Evolutionary conservation across 2,329 filamentous ascomycete species (phyloP).

Genomic region (Colletotrichum sp.): DNA sequence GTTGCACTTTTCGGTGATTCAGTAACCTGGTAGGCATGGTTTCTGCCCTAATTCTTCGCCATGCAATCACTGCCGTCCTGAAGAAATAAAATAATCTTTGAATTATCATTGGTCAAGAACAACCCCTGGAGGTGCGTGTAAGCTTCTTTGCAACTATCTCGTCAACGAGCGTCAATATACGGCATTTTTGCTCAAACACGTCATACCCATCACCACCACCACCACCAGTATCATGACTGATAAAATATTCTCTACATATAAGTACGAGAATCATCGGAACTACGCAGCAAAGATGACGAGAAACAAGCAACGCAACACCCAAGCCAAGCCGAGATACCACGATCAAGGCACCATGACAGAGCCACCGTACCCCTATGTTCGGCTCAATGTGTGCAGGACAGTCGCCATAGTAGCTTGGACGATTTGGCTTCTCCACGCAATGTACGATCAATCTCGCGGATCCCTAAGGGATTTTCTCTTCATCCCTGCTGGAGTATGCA

Average conservation of each 20-base stretch:
- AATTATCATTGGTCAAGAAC: not conserved
- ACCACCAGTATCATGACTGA: not conserved
- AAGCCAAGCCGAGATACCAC: not conserved
- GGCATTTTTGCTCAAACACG: not conserved
- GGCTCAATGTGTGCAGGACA: not conserved
- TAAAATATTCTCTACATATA: not conserved
- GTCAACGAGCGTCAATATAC: not conserved
- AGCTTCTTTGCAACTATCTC: not conserved
- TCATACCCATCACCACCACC: not conserved
- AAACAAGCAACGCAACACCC: not conserved
- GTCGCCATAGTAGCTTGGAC: not conserved
- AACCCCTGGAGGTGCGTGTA: not conserved
- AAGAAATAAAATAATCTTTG: not conserved
- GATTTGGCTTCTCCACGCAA: not conserved
- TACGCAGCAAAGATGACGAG: not conserved
- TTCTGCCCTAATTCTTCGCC: no score
- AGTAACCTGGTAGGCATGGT: not conserved
- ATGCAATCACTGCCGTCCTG: not conserved
- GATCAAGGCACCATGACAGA: not conserved
- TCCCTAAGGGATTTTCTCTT: not conserved
- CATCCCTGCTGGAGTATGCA: not conserved
- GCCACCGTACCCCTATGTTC: not conserved
- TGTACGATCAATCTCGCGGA: not conserved
- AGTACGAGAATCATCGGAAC: not conserved
- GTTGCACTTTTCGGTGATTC: not conserved